Conservation (phyloP, 805 yeast species). For the Vanderwaltozyma verrucispora region DNA sequence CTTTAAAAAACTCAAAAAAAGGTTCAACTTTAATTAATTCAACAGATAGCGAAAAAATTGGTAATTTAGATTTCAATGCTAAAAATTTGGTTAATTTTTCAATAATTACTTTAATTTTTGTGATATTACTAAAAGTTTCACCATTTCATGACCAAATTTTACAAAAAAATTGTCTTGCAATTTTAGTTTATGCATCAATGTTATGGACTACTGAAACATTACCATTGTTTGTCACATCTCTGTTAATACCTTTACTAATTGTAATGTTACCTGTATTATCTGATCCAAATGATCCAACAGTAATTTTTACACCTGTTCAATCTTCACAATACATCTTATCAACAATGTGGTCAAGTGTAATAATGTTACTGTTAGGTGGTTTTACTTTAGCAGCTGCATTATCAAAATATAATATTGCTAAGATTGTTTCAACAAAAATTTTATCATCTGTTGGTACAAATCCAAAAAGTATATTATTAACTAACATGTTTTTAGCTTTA, state of each 20-base stretch:
- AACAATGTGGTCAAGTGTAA: constrained; percentile 93
- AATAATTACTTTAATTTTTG: constrained; percentile 40
- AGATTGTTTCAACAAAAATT: constrained; percentile 70
- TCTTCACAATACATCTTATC: constrained; percentile 64
- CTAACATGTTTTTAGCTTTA: constrained; percentile 79
- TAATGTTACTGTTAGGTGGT: constrained; percentile 84
- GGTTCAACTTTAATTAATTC: background rate
- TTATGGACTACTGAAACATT: constrained; percentile 82
- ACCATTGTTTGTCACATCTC: constrained; percentile 61
- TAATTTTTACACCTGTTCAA: constrained; percentile 48
- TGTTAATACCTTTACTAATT: constrained; percentile 70
- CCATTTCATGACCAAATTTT: constrained; percentile 50
- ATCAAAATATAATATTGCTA: constrained; percentile 84
- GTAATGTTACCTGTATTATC: constrained; percentile 63
- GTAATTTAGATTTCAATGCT: background rate
- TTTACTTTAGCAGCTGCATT: constrained; percentile 91
- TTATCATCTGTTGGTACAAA: constrained; percentile 77
- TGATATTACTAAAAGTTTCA: constrained; percentile 34
- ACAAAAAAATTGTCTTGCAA: constrained; percentile 72
- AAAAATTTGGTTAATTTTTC: constrained; percentile 32
- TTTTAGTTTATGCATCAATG: constrained; percentile 69
- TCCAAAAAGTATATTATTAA: constrained; percentile 64
- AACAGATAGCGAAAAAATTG: background rate
- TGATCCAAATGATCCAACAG: constrained; percentile 36
- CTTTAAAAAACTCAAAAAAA: background rate